phyloP scores from a whole-genome alignment of 116 monocot species.

The Iris pallida region DNA sequence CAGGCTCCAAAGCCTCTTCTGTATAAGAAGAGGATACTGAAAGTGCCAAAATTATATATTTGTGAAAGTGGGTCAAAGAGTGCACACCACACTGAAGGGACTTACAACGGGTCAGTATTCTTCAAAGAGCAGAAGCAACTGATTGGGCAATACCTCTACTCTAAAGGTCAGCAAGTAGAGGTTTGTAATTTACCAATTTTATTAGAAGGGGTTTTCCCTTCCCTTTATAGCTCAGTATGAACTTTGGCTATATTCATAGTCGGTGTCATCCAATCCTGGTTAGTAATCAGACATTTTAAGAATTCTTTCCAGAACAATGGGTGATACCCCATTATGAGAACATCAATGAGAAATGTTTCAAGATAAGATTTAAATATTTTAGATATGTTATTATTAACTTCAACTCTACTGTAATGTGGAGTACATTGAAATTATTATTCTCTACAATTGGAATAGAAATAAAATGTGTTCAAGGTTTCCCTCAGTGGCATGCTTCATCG shows the following conservation, averaged over 20 bases:
- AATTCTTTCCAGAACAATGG: too few species aligned
- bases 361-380: too few species aligned
- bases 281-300: too few species aligned
- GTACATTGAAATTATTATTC: too few species aligned
- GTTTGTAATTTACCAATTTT: not conserved
- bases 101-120: not conserved
- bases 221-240: too few species aligned
- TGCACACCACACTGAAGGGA: not conserved
- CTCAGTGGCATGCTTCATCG: conserved; percentile 45
- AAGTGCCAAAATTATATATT: not conserved
- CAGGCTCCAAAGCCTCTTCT: not conserved
- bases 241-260: too few species aligned
- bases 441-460: conserved; percentile 28
- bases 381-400: too few species aligned
- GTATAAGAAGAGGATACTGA: conserved; percentile 1
- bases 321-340: too few species aligned
- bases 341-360: too few species aligned
- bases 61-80: conserved; percentile 1
- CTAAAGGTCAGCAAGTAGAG: not conserved
- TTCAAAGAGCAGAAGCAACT: not conserved
- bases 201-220: too few species aligned
- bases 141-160: not conserved
- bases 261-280: too few species aligned
- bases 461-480: conserved; percentile 41
- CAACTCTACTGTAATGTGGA: too few species aligned